Evolutionary conservation across 164 flowering plant genomes (phyloP), one percentile per base, ranked within the genome.

Genomic region (Paratinospora sagittata): DNA sequence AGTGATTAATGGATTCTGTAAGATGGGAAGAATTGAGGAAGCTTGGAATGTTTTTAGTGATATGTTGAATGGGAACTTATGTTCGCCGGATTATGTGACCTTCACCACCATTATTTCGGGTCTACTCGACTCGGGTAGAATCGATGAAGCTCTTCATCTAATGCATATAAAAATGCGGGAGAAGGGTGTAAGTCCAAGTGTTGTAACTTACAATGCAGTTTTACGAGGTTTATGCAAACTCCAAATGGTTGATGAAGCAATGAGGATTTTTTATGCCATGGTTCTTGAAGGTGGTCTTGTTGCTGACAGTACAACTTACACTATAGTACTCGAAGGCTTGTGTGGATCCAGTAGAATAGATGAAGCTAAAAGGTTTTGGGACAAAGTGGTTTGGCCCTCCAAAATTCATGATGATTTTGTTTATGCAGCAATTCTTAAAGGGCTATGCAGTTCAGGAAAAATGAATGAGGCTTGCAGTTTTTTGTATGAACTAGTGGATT

Each of bases 361-460:
- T 30, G 88, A 86, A 72, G 97, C 88, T 27, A 92, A 91, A 82
- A 79, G 72, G 73, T 89, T 90, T 21, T 95, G 97, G 99, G 86
- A 88, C 14, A 80, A 89, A 66, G 80, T 88, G 23, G 71, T 92
- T 45, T 95, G 97, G 99, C 98, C 97, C 2, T 92, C 97, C n/a
- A 79, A 76, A 24, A 67, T 79, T 65, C 97, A 92, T 76, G 99
- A 95, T 75, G 73, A 83, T 75, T 92, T 79, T 79, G 97, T 95
- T 69, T 95, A 95, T 82, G 82, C 94, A 16, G 92, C 94, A 16
- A 80, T 95, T 24, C 74, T 91, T 23, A 90, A 90, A 78, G 99
- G 99, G 75, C 85, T 92, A 71, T 95, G 96, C 72, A 75, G 76
- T 12, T 77, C 82, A 2, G 91, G 84, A 3, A 85, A 76, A 16